phyloP scores from a whole-genome alignment of 2,329 filamentous ascomycete genomes.

The Sporothrix humicola region DNA sequence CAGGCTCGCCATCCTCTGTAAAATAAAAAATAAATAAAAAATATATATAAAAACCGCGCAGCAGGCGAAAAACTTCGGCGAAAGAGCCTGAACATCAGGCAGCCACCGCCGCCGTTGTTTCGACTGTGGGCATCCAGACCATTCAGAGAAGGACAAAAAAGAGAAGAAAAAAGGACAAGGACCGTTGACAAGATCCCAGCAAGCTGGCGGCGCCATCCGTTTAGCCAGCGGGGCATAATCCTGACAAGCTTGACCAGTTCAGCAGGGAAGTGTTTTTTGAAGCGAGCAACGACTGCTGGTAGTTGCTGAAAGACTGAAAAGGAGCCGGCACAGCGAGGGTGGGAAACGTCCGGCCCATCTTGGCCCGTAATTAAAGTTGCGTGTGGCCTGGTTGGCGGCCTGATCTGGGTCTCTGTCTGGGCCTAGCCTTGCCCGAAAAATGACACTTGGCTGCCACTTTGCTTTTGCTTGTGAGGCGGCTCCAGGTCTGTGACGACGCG shows the following conservation, averaged over 20 bases:
- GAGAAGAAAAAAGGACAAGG: neutral
- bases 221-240: slow-evolving; percentile 20
- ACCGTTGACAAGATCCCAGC: neutral
- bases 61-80: neutral
- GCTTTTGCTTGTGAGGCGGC: neutral
- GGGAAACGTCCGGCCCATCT: neutral
- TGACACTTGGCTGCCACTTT: neutral
- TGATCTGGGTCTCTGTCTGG: neutral
- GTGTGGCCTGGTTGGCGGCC: slow-evolving; percentile 8
- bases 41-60: no score
- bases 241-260: slow-evolving; percentile 7
- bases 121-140: neutral
- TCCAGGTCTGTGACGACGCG: neutral
- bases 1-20: neutral
- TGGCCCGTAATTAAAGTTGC: slow-evolving; percentile 21
- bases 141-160: neutral
- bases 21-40: no score
- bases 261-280: neutral
- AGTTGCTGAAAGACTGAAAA: neutral
- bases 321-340: neutral
- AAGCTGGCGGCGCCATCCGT: slow-evolving; percentile 27
- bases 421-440: slow-evolving; percentile 3
- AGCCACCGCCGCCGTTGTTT: slow-evolving; percentile 11
- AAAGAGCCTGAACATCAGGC: neutral
- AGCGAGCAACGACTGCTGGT: neutral